phyloP scores from a whole-genome alignment of 768 basidiomycete genomes.

The Lactarius vividus region DNA sequence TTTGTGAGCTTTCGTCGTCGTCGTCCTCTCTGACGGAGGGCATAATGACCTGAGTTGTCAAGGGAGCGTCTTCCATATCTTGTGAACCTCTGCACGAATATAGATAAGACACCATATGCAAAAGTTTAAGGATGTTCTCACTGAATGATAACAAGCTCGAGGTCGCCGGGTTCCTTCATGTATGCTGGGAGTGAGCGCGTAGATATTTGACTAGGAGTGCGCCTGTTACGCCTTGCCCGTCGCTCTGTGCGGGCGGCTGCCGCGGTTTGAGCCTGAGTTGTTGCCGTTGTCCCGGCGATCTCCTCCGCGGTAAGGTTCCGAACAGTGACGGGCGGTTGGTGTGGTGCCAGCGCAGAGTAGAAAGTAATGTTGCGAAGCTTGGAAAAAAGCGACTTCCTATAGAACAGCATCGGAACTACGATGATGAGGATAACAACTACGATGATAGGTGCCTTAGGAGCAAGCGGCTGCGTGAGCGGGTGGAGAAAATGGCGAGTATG shows the following conservation, averaged over 20 bases:
- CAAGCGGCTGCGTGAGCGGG: neutral
- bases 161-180: conserved; percentile 81
- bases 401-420: conserved; percentile 5
- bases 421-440: conserved; percentile 18
- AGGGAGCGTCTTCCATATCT: conserved; percentile 53
- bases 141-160: conserved; percentile 70
- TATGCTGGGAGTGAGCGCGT: conserved; percentile 75
- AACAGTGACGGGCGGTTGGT: conserved; percentile 4
- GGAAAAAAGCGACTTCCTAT: neutral
- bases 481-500: neutral
- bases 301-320: conserved; percentile 27
- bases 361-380: neutral
- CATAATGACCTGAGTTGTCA: conserved; percentile 41
- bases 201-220: conserved; percentile 79
- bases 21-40: conserved; percentile 32
- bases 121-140: conserved; percentile 29
- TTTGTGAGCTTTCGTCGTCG: conserved; percentile 19
- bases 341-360: neutral
- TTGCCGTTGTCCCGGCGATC: conserved; percentile 20
- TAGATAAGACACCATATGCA: neutral
- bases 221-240: conserved; percentile 43
- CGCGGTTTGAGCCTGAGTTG: conserved; percentile 8
- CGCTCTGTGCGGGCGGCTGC: conserved; percentile 12
- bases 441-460: conserved; percentile 21
- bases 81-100: conserved; percentile 42